Conservation (phyloP, 331 rosid species). For the Pyrus hybrid region DNA sequence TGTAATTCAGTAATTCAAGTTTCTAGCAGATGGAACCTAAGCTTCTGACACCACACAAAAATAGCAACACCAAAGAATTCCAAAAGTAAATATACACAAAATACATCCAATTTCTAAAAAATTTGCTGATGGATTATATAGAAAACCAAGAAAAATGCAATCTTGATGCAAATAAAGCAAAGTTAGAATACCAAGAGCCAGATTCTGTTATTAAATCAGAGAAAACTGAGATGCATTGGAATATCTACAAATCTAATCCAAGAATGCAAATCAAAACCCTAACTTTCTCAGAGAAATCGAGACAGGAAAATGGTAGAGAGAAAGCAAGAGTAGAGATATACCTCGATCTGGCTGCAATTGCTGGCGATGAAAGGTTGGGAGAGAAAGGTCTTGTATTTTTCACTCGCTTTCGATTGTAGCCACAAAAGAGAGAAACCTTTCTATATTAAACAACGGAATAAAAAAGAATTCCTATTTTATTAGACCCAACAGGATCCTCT, state of each 20-base stretch:
- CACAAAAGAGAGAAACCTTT: background rate
- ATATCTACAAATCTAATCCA: too few relatives aligned
- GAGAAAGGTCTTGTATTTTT: background rate
- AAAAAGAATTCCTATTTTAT: background rate
- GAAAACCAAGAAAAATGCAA: background rate
- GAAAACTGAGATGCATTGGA: background rate
- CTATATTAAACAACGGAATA: background rate
- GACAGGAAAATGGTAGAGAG: background rate
- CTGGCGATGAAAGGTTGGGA: background rate
- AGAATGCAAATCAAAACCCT: background rate
- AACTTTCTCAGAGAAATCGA: background rate
- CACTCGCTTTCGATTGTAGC: background rate
- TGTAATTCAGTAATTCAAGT: background rate
- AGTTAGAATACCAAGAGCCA: background rate
- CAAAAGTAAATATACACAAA: background rate
- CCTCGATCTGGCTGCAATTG: background rate
- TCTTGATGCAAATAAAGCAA: too few relatives aligned
- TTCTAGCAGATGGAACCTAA: background rate
- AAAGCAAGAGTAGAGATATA: background rate
- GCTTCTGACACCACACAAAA: background rate
- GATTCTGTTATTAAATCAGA: background rate
- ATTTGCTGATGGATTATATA: background rate
- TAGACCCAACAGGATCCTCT: too few relatives aligned
- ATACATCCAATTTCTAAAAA: background rate
- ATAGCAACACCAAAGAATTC: background rate